A percentile compares a stretch with the other conserved stretches of the same genome.
phyloP scores from a whole-genome alignment of 1,284 basidiomycete species.

The Meripilus lineatus region DNA sequence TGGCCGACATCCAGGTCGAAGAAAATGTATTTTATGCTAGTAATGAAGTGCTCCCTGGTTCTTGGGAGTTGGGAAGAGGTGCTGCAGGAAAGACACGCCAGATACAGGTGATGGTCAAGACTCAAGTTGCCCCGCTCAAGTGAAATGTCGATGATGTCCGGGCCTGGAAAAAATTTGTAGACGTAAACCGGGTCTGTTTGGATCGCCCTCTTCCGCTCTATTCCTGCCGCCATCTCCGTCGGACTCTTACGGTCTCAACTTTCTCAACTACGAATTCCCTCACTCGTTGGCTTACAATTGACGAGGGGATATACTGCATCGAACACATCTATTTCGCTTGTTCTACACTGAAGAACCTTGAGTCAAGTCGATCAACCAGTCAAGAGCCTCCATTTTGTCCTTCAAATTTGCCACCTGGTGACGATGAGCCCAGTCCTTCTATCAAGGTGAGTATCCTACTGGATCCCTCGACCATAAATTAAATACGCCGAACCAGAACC shows the following conservation, averaged over 20 bases:
- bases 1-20: slow-evolving; percentile 35
- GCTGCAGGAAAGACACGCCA: not conserved
- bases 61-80: not conserved
- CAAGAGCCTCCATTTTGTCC: not conserved
- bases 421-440: slow-evolving; percentile 5
- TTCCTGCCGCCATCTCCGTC: not conserved
- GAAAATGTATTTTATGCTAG: slow-evolving; percentile 5
- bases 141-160: not conserved
- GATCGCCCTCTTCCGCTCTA: not conserved
- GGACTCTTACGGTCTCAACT: too few species aligned
- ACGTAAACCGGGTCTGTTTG: slow-evolving; percentile 2
- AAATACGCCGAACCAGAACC: slow-evolving; percentile 31
- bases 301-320: too few species aligned
- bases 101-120: not conserved
- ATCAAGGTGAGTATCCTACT: slow-evolving; percentile 18
- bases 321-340: too few species aligned
- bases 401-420: not conserved
- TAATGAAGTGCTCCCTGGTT: slow-evolving; percentile 1
- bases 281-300: too few species aligned
- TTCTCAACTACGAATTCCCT: too few species aligned
- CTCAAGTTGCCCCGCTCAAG: not conserved
- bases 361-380: not conserved
- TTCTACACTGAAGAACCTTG: not conserved
- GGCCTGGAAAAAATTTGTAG: slow-evolving; percentile 3
- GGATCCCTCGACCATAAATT: not conserved